phyloP scores from a whole-genome alignment of 306 rosid genomes.

The Malus asiatica region DNA sequence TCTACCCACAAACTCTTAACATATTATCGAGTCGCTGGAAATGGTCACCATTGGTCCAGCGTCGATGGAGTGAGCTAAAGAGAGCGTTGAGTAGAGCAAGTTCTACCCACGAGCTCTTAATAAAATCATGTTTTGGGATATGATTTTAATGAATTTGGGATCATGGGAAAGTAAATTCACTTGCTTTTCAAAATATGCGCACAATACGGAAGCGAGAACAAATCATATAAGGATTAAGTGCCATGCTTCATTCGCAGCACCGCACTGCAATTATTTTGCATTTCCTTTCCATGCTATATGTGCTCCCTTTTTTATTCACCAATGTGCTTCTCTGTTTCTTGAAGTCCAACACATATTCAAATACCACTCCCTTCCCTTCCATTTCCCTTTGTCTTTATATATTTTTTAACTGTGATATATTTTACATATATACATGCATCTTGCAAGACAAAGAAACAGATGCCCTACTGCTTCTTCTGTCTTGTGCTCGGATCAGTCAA shows the following conservation, averaged over 20 bases:
- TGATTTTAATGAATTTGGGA: not conserved
- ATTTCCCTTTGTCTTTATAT: not conserved
- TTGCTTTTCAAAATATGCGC: not conserved
- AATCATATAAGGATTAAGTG: not conserved
- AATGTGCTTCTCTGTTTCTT: not conserved
- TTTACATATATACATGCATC: not conserved
- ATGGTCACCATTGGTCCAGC: no score
- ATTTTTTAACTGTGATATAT: not conserved
- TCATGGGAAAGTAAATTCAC: not conserved
- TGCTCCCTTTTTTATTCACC: not conserved
- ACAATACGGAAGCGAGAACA: not conserved
- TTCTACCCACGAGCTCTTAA: no score
- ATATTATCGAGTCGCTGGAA: no score
- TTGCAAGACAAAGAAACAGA: slow-evolving; percentile 8
- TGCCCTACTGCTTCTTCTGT: not conserved
- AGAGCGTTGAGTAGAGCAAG: no score
- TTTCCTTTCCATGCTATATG: not conserved
- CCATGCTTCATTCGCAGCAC: not conserved
- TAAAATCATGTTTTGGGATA: not conserved
- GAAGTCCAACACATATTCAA: not conserved
- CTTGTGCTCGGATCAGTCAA: not conserved
- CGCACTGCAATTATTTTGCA: not conserved
- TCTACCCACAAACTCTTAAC: no score
- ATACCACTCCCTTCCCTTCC: not conserved
- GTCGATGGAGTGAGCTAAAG: no score